phyloP scores from a whole-genome alignment of 768 basidiomycete species.

The Fibroporia radiculosa region DNA sequence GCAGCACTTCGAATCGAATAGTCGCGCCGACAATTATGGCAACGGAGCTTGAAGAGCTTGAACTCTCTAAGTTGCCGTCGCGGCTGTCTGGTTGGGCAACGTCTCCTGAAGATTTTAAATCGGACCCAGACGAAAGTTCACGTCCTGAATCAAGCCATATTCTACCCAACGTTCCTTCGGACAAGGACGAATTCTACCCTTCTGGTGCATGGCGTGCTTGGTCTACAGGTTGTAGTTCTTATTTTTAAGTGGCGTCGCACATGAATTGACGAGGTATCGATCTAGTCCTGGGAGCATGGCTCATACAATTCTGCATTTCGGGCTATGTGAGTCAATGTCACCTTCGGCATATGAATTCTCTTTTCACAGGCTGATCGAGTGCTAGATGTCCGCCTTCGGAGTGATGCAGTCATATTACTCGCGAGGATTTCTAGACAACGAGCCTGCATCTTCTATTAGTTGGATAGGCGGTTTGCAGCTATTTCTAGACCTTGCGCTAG shows the following conservation, averaged over 20 bases:
- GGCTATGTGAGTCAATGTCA: neutral
- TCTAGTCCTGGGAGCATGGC: neutral
- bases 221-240: neutral
- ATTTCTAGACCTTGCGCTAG: constrained; percentile 15
- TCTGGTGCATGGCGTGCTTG: neutral
- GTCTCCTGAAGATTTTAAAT: too few species aligned
- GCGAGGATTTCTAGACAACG: neutral
- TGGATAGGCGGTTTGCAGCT: constrained; percentile 22
- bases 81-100: too few species aligned
- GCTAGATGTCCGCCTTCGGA: neutral
- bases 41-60: too few species aligned
- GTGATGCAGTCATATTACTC: neutral
- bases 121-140: too few species aligned
- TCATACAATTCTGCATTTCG: neutral
- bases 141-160: too few species aligned
- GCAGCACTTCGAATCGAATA: too few species aligned
- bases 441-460: neutral
- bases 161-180: too few species aligned
- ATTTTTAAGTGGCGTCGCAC: neutral
- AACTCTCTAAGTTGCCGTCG: too few species aligned
- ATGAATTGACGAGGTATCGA: neutral
- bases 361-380: too few species aligned
- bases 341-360: too few species aligned
- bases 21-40: too few species aligned
- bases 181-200: too few species aligned